Conservation (phyloP, 352 stramenopile genomes). For the Pythium angustatum region DNA sequence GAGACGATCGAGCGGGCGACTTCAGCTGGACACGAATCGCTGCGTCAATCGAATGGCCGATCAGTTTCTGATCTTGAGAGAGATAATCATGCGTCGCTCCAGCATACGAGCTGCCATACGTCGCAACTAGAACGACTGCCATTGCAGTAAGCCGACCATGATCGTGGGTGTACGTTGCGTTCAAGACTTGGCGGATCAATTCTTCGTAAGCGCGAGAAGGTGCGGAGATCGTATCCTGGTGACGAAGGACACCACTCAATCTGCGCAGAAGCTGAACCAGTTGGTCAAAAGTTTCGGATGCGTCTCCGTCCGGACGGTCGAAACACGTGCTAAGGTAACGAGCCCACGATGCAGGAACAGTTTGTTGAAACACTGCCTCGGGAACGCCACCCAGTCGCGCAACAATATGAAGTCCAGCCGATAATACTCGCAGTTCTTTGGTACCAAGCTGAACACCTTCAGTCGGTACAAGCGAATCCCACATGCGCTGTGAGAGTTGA, state of each 20-base stretch:
- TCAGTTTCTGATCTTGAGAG: neutral
- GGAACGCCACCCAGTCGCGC: slow-evolving; percentile 13
- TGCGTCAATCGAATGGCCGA: neutral
- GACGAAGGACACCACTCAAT: neutral
- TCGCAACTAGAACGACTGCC: slow-evolving; percentile 6
- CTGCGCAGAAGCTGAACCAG: slow-evolving; percentile 12
- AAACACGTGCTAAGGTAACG: neutral
- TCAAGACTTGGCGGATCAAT: slow-evolving; percentile 4
- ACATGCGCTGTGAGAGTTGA: neutral
- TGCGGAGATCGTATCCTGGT: neutral
- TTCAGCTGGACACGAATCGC: neutral
- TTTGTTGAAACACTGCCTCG: slow-evolving; percentile 5
- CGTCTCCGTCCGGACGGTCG: neutral
- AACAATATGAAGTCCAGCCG: slow-evolving; percentile 19
- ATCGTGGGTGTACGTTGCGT: neutral
- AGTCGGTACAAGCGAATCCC: neutral
- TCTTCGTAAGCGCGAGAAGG: neutral
- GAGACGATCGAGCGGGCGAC: neutral
- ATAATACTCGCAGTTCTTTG: slow-evolving; percentile 14
- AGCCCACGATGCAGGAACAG: slow-evolving; percentile 5
- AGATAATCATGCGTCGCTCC: neutral
- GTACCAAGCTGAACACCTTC: neutral
- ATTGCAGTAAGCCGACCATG: slow-evolving; percentile 9
- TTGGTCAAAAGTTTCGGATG: neutral
- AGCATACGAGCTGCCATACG: slow-evolving; percentile 1